phyloP scores from a whole-genome alignment of 2,329 filamentous ascomycete species.

The Venturia oleaginea region DNA sequence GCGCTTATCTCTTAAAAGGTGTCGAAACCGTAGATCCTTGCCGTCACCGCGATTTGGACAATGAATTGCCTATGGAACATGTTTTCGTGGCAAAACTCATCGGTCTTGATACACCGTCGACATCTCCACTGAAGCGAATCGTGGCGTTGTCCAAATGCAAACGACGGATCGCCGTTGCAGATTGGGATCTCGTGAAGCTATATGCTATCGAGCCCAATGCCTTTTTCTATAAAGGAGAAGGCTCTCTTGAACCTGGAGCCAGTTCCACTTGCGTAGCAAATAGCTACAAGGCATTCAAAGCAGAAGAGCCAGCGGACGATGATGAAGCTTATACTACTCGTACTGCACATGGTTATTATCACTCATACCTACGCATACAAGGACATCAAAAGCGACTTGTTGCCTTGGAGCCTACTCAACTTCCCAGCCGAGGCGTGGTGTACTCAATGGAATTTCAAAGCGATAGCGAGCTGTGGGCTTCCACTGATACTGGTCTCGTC shows the following conservation, averaged over 20 bases:
- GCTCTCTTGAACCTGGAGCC: neutral
- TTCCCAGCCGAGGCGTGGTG: constrained; percentile 12
- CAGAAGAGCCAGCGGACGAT: constrained; percentile 1
- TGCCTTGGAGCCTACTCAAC: constrained; percentile 2
- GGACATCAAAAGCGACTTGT: constrained; percentile 11
- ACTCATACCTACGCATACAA: constrained; percentile 2
- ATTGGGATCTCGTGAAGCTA: constrained; percentile 10
- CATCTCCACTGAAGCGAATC: neutral
- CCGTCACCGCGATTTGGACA: neutral
- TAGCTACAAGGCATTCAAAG: constrained; percentile 1
- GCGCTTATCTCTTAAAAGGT: constrained; percentile 9
- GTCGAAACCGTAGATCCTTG: constrained; percentile 2
- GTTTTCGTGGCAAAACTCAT: constrained; percentile 9
- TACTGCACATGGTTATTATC: constrained; percentile 12
- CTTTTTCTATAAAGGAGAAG: neutral
- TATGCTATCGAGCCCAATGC: constrained; percentile 8
- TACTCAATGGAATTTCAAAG: constrained; percentile 6
- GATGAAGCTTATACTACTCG: constrained; percentile 10
- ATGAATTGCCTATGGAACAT: neutral
- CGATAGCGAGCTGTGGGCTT: constrained; percentile 12
- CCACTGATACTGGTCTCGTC: constrained; percentile 11
- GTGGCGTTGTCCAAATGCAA: neutral
- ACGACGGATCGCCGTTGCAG: constrained; percentile 9
- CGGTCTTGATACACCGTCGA: neutral
- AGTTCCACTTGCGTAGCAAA: neutral